These are phyloP conservation scores for Strobilomyces dryophilus DNA, from an alignment of 768 basidiomycete species.

Conservation along the genomic window DNA sequence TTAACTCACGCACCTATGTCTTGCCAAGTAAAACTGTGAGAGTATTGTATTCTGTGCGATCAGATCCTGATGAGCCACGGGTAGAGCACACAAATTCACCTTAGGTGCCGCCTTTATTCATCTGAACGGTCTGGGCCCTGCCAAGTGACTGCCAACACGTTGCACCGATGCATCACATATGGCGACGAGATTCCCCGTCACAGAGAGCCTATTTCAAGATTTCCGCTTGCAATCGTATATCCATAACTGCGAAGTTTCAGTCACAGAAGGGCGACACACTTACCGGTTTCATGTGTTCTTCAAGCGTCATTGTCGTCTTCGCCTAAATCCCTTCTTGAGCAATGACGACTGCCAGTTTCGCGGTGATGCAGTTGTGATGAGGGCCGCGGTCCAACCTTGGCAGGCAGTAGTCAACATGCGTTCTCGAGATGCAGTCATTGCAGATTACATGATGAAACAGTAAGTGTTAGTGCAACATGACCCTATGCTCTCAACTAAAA, in stretches of 20 bases:
- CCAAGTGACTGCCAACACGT: neutral
- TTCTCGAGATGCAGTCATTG: neutral
- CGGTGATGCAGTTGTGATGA: neutral
- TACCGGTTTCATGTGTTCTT: neutral
- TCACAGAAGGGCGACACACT: neutral
- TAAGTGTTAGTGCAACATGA: neutral
- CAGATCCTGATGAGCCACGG: too few species aligned
- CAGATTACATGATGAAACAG: neutral
- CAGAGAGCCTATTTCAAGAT: neutral
- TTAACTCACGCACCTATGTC: neutral
- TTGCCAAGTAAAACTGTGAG: neutral
- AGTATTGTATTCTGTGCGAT: too few species aligned
- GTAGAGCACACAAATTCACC: neutral
- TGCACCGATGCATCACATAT: neutral
- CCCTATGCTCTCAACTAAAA: neutral
- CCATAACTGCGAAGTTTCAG: neutral
- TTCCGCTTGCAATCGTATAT: neutral
- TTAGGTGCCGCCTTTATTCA: neutral
- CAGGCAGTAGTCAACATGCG: neutral
- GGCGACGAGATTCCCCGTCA: neutral
- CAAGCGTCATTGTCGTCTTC: neutral
- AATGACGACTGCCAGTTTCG: neutral
- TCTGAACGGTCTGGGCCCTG: neutral
- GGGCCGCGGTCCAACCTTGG: neutral
- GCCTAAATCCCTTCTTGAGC: neutral